Evolutionary conservation across 2,329 filamentous ascomycete genomes (phyloP), one percentile per base, ranked within the genome.

Genomic region (Camillea tinctor): DNA sequence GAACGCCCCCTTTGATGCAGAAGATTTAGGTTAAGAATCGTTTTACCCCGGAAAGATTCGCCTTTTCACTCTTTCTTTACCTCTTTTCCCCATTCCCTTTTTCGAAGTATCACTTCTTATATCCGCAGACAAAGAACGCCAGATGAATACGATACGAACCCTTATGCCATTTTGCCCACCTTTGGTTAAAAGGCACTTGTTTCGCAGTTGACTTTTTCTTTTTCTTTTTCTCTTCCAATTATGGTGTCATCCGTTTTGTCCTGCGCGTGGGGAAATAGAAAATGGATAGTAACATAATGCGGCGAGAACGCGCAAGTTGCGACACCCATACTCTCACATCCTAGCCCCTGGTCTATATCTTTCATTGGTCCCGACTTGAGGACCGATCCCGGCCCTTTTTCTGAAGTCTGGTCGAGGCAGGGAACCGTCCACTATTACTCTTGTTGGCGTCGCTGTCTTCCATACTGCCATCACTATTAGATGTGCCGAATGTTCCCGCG

Each of bases 401-500:
- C 19, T 69, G 63, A 22, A 68, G 59, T 50, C 54, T 68, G 56
- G 61, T 66, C 1, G 57, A 49, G 13, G 58, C 54, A 9, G 54
- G 24, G 19, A 57, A 53, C 23, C 21, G n/a, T 50, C 52, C 44
- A 36, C 59, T 54, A 54, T 56, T 62, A 36, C 56, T 50, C 21
- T 58, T 62, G 50, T 50, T 58, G n/a, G 54, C 17, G 5, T 62
- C 56, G 48, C 48, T 56, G n/a, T 62, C 63, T 24, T 70, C 69
- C 56, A 66, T 53, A 13, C 68, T 66, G 30, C 44, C 60, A 36
- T 68, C 54, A 57, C 57, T 67, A 19, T 60, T 63, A n/a, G 64
- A 40, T 50, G 66, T 64, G 50, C 64, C 55, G 52, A 68, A 70
- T n/a, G 69, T 72, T 1, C 71, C 71, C 11, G 70, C 71, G 3